phyloP scores from a whole-genome alignment of 257 asterid species.

The Primulina eburnea region DNA sequence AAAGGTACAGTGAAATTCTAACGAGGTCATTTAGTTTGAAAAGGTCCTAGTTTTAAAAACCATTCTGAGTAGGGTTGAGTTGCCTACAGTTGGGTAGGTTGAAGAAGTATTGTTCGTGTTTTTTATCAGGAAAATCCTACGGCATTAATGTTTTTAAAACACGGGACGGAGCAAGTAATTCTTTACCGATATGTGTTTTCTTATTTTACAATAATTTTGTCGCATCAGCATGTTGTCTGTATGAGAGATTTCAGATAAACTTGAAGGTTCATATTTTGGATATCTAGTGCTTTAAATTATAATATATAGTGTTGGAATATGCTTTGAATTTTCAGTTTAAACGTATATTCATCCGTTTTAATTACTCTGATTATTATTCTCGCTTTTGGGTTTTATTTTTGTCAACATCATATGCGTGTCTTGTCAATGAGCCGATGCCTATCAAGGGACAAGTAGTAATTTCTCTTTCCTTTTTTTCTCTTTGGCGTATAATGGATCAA shows the following conservation, averaged over 20 bases:
- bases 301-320: conserved; percentile 4
- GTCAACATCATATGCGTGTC: background rate
- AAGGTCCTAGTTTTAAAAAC: conserved; percentile 14
- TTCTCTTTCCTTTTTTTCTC: too few relatives aligned
- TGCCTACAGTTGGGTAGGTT: conserved; percentile 23
- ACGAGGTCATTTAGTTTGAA: conserved; percentile 27
- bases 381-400: background rate
- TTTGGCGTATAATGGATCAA: too few relatives aligned
- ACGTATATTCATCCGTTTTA: background rate
- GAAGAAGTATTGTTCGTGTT: conserved; percentile 13
- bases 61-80: conserved; percentile 2
- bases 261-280: conserved; percentile 4
- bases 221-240: too few relatives aligned
- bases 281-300: background rate
- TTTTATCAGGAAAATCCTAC: background rate
- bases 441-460: background rate
- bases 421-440: background rate
- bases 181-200: too few relatives aligned
- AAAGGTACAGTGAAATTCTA: conserved; percentile 35
- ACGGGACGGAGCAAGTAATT: too few relatives aligned
- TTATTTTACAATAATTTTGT: too few relatives aligned
- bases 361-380: background rate
- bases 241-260: too few relatives aligned
- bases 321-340: conserved; percentile 1
- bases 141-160: background rate